Conservation (phyloP, 2,329 filamentous ascomycete species). For the Immersiporthe knoxdaviesiana region DNA sequence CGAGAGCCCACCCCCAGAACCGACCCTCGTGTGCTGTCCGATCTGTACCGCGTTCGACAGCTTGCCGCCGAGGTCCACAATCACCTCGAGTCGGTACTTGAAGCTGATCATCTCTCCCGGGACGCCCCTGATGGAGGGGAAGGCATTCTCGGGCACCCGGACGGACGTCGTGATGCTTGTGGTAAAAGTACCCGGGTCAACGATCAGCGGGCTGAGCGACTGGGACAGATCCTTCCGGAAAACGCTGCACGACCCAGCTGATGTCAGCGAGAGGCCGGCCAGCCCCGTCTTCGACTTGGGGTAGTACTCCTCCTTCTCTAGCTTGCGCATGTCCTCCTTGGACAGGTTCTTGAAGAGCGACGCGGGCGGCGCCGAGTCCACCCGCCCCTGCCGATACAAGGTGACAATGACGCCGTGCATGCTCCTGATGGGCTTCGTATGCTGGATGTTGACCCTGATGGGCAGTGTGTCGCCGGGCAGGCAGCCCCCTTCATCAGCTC, state of each 20-base stretch:
- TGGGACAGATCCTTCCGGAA: slow-evolving; percentile 95
- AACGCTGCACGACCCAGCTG: slow-evolving; percentile 84
- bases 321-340: slow-evolving; percentile 66
- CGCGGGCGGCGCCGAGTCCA: slow-evolving; percentile 71
- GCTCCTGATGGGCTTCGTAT: slow-evolving; percentile 88
- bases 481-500: slow-evolving; percentile 83
- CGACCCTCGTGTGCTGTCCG: slow-evolving; percentile 55
- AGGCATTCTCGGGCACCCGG: slow-evolving; percentile 84
- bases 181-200: slow-evolving; percentile 78
- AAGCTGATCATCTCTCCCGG: slow-evolving; percentile 95
- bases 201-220: slow-evolving; percentile 82
- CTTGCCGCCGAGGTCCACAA: slow-evolving; percentile 89
- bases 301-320: slow-evolving; percentile 81
- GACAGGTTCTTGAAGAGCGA: slow-evolving; percentile 56
- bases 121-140: slow-evolving; percentile 87
- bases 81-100: slow-evolving; percentile 89
- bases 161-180: slow-evolving; percentile 82
- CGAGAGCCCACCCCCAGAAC: slow-evolving; percentile 40
- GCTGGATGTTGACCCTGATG: slow-evolving; percentile 79
- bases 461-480: slow-evolving; percentile 83
- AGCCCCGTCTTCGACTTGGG: slow-evolving; percentile 86
- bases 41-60: slow-evolving; percentile 73
- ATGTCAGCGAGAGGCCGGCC: slow-evolving; percentile 83
- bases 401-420: slow-evolving; percentile 92
- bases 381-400: slow-evolving; percentile 85